A percentile compares a stretch with the other conserved stretches of the same genome.
Evolutionary conservation across 495 filamentous ascomycete species (phyloP).

Genomic region (Rhizodiscina lignyota): DNA sequence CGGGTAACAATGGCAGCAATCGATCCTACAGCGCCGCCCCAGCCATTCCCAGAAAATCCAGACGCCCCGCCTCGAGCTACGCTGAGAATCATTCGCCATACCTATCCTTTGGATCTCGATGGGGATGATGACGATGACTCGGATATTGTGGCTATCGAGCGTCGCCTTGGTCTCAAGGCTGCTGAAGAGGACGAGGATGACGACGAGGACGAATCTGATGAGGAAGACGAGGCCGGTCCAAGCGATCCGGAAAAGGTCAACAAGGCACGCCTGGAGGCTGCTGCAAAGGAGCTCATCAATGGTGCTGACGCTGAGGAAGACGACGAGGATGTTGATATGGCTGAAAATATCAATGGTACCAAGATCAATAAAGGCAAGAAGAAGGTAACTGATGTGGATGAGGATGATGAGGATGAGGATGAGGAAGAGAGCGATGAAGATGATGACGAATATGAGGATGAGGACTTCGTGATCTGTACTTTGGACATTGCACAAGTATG

Average conservation of each 20-base stretch:
- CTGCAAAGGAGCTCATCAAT: conserved; percentile 27
- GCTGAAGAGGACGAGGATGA: conserved; percentile 43
- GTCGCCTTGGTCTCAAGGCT: no score
- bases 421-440: conserved; percentile 45
- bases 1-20: conserved; percentile 97
- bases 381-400: conserved; percentile 40
- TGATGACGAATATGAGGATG: conserved; percentile 48
- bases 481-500: conserved; percentile 68
- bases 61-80: conserved; percentile 56
- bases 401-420: conserved; percentile 36
- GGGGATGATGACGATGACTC: conserved; percentile 19
- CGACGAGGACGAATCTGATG: conserved; percentile 38
- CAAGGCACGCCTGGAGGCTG: conserved; percentile 57
- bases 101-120: conserved; percentile 30
- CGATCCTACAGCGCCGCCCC: conserved; percentile 62
- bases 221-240: conserved; percentile 71
- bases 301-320: conserved; percentile 39
- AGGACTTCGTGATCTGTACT: conserved; percentile 87
- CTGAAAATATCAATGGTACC: conserved; percentile 44
- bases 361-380: conserved; percentile 68
- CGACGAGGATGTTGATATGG: conserved; percentile 42
- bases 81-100: conserved; percentile 69
- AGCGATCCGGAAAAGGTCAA: conserved; percentile 79
- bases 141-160: no score
- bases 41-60: conserved; percentile 43